Evolutionary conservation across 2,329 filamentous ascomycete species (phyloP).

Genomic region (Colletotrichum caudatum): DNA sequence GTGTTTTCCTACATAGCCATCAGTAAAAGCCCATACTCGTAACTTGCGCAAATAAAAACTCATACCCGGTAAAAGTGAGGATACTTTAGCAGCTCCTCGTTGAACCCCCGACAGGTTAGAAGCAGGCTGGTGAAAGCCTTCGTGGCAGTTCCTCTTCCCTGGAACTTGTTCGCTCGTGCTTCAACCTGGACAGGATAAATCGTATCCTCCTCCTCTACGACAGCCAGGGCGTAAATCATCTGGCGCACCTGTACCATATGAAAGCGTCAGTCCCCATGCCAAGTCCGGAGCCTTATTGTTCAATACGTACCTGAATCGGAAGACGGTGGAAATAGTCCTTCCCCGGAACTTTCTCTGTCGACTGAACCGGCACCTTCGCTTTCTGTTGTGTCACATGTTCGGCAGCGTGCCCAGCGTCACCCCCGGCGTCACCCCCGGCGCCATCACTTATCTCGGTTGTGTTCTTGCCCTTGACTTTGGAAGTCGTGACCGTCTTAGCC

Average conservation of each 20-base stretch:
- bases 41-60: neutral
- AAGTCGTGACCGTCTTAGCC: neutral
- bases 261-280: neutral
- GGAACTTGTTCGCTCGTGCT: conserved; percentile 21
- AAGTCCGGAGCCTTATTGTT: neutral
- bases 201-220: neutral
- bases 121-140: conserved; percentile 12
- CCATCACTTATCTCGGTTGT: too few species aligned
- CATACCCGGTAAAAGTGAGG: conserved; percentile 20
- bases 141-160: neutral
- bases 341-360: neutral
- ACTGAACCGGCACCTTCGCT: neutral
- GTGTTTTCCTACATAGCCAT: conserved; percentile 5
- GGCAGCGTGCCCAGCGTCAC: neutral
- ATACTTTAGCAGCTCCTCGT: neutral
- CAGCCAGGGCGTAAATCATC: conserved; percentile 16
- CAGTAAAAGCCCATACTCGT: neutral
- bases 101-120: conserved; percentile 8
- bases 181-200: conserved; percentile 6
- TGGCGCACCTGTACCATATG: conserved; percentile 2
- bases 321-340: neutral
- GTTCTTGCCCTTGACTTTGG: neutral
- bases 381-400: neutral
- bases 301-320: conserved; percentile 1
- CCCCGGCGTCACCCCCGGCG: neutral